Conservation (phyloP, 495 filamentous ascomycete genomes). For the Sphaerosporella brunnea region DNA sequence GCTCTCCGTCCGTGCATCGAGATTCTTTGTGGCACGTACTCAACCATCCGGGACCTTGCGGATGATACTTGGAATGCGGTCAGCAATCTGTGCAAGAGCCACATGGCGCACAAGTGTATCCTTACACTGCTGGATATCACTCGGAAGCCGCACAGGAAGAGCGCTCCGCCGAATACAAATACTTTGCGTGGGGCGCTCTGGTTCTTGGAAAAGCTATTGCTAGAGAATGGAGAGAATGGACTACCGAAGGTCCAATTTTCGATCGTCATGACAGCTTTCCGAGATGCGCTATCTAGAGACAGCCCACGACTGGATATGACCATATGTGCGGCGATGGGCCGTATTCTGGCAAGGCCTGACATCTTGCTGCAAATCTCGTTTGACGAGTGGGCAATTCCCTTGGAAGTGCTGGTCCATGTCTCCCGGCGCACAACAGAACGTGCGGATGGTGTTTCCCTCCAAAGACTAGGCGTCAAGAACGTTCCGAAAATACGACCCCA, state of each 20-base stretch:
- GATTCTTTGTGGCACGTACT: slow-evolving; percentile 66
- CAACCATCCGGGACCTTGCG: slow-evolving; percentile 48
- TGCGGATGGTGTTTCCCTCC: slow-evolving; percentile 39
- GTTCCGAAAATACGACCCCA: slow-evolving; percentile 27
- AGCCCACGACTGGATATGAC: slow-evolving; percentile 26
- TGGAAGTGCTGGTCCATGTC: slow-evolving; percentile 35
- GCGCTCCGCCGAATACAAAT: slow-evolving; percentile 36
- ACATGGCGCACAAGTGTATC: slow-evolving; percentile 54
- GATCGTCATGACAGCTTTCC: slow-evolving; percentile 26
- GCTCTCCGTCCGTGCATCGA: slow-evolving; percentile 54
- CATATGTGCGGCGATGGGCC: slow-evolving; percentile 21
- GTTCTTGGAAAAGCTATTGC: slow-evolving; percentile 46
- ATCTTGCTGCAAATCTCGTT: slow-evolving; percentile 30
- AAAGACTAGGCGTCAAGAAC: not conserved
- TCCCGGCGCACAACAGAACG: slow-evolving; percentile 33
- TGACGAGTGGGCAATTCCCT: slow-evolving; percentile 37
- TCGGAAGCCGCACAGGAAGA: slow-evolving; percentile 28
- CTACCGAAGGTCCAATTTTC: slow-evolving; percentile 43
- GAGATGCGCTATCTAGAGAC: slow-evolving; percentile 22
- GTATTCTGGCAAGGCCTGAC: slow-evolving; percentile 20
- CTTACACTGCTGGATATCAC: slow-evolving; percentile 42
- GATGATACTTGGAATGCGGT: slow-evolving; percentile 60
- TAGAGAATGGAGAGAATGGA: slow-evolving; percentile 39
- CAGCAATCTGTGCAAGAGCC: slow-evolving; percentile 59
- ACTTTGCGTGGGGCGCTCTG: slow-evolving; percentile 50